phyloP scores from a whole-genome alignment of 2,329 filamentous ascomycete genomes.

The Epichloe glyceriae region DNA sequence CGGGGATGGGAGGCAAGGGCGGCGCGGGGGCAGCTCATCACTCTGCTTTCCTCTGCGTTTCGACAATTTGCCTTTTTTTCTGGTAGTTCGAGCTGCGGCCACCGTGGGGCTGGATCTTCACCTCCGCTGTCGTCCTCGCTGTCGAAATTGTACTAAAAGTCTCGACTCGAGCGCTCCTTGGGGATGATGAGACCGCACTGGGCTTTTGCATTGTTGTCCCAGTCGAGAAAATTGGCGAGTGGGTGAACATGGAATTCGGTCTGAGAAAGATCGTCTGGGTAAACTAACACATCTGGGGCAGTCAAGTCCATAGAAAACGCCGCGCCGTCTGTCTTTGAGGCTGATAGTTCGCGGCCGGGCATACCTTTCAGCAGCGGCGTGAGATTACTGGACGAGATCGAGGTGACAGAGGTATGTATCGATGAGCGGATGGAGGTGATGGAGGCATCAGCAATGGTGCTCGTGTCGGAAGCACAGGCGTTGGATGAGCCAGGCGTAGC shows the following conservation, averaged over 20 bases:
- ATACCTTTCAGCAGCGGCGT: constrained; percentile 32
- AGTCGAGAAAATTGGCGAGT: constrained; percentile 17
- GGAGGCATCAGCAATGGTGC: constrained; percentile 2
- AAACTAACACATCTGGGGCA: constrained; percentile 18
- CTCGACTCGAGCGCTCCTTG: constrained; percentile 19
- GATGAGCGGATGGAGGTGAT: constrained; percentile 2
- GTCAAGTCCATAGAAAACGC: constrained; percentile 19
- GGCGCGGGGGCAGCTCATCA: constrained; percentile 13
- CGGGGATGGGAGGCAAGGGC: constrained; percentile 20
- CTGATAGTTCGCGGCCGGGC: constrained; percentile 25
- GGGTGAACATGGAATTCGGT: constrained; percentile 25
- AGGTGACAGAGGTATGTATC: not conserved
- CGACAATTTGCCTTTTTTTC: not conserved
- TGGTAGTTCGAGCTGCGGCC: not conserved
- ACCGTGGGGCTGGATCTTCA: constrained; percentile 1
- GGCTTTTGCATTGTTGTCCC: constrained; percentile 16
- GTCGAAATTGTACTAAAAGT: constrained; percentile 26
- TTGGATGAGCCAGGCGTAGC: not conserved
- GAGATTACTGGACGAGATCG: constrained; percentile 8
- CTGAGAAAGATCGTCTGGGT: constrained; percentile 22
- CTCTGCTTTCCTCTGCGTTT: constrained; percentile 4
- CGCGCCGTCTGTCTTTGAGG: constrained; percentile 24
- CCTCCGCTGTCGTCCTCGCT: constrained; percentile 18
- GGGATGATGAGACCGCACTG: constrained; percentile 22
- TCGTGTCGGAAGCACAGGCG: not conserved